A percentile compares a stretch with the other conserved stretches of the same genome.
Conservation (phyloP, 2,329 filamentous ascomycete genomes). For the Paracamarosporium sp. region DNA sequence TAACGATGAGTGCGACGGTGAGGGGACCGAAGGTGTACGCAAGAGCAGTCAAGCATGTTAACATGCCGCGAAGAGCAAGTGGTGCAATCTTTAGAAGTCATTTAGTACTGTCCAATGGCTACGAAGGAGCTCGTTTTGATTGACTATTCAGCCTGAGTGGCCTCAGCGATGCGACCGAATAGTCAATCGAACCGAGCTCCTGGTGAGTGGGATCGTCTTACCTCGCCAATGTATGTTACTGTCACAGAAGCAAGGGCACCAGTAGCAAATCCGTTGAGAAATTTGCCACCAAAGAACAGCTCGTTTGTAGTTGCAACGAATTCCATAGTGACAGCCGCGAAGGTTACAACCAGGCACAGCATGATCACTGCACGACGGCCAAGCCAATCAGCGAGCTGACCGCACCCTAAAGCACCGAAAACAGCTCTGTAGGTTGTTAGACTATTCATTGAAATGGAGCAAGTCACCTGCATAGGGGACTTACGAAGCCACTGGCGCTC, state of each 20-base stretch:
- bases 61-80: slow-evolving; percentile 48
- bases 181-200: too few species aligned
- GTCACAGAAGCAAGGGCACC: slow-evolving; percentile 49
- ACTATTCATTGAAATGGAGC: not conserved
- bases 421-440: slow-evolving; percentile 19
- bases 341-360: slow-evolving; percentile 45
- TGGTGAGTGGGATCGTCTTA: too few species aligned
- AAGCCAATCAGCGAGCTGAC: slow-evolving; percentile 46
- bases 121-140: too few species aligned
- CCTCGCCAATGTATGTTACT: slow-evolving; percentile 48
- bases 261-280: slow-evolving; percentile 51
- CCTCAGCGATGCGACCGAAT: too few species aligned
- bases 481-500: slow-evolving; percentile 50
- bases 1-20: slow-evolving; percentile 36
- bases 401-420: slow-evolving; percentile 43
- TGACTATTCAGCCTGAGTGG: too few species aligned
- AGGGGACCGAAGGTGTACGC: slow-evolving; percentile 51
- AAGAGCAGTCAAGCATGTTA: slow-evolving; percentile 48
- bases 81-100: slow-evolving; percentile 35
- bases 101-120: too few species aligned
- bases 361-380: slow-evolving; percentile 44
- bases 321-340: slow-evolving; percentile 50
- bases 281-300: slow-evolving; percentile 53
- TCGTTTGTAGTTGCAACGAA: slow-evolving; percentile 51
- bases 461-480: not conserved